Base-by-base conservation (phyloP, 257 asterid species). In the Linaria vulgaris region DNA sequence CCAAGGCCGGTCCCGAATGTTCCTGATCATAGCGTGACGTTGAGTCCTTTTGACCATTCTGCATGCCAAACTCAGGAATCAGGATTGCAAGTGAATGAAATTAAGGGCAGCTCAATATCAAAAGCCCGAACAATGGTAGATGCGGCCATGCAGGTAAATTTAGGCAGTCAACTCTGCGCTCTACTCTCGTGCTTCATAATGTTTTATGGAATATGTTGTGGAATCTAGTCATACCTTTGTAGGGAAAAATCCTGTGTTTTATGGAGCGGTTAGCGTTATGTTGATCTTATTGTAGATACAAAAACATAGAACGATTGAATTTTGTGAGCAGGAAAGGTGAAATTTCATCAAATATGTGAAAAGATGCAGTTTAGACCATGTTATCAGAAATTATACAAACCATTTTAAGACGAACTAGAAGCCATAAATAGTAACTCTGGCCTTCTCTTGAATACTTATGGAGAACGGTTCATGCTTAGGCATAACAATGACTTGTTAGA, bases 61-160 rank as follows among this genome's bases (percentile, higher is more conserved):
- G 68, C 71, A 13, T 63, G 58, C 74, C 87, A 86, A 63, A 59
- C 76, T 64, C 80, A 77, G 3, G 96, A 88, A 72, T 63, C 78
- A 46, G 90, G 88, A 55, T 64, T 80, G 27, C 85, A 79, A 57
- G 85, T 79, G 64, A 83, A 76, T 30, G 98, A 91, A 76, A 86
- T 88, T 65, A 73, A 83, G 74, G 94, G 86, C 75, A 74, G 85
- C 72, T 91, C 98, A 52, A 85, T 74, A 72, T 66, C 78, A 57
- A 88, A 91, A 82, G 95, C 98, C 63, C 80, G 77, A 54, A 74
- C 77, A 20, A 84, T 88, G 92, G 96, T 91, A 50, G 85, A 86
- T 78, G 87, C 85, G 46, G 98, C 98, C 44, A 64, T 86, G 83
- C 95, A 78, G 96, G 98, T 91, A 83, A 30, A 48, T 27, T 58